Percentiles rank a stretch among this genome's conserved stretches.
These are phyloP conservation scores for Ligustrum vulgare DNA, from an alignment of 257 asterid genomes.

Conservation along the genomic window DNA sequence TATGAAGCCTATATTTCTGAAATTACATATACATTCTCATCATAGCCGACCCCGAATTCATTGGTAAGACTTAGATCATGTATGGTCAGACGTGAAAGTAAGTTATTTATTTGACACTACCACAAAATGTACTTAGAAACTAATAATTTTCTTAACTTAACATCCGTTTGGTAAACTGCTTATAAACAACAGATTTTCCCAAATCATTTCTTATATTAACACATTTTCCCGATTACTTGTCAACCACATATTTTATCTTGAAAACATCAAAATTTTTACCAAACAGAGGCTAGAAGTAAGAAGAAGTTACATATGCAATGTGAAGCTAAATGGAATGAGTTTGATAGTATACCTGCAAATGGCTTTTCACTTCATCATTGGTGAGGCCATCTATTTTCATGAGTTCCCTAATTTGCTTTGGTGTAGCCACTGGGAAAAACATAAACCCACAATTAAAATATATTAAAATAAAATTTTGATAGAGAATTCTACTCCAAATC, in stretches of 20 bases:
- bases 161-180: too few species aligned
- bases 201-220: too few species aligned
- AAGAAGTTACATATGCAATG: background rate
- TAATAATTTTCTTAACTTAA: background rate
- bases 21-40: background rate
- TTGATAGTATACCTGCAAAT: slow-evolving; percentile 40
- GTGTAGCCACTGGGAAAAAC: slow-evolving; percentile 40
- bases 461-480: background rate
- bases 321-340: background rate
- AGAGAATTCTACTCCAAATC: background rate
- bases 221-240: too few species aligned
- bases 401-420: slow-evolving; percentile 44
- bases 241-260: too few species aligned
- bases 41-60: background rate
- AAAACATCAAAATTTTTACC: too few species aligned
- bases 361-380: slow-evolving; percentile 57
- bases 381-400: slow-evolving; percentile 56
- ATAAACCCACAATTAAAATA: background rate
- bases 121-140: background rate
- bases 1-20: slow-evolving; percentile 68
- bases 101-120: background rate
- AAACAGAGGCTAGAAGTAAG: background rate
- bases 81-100: background rate
- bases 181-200: too few species aligned
- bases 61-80: background rate